Conservation (phyloP, 352 stramenopile species). For the Aphanomyces stellatus region DNA sequence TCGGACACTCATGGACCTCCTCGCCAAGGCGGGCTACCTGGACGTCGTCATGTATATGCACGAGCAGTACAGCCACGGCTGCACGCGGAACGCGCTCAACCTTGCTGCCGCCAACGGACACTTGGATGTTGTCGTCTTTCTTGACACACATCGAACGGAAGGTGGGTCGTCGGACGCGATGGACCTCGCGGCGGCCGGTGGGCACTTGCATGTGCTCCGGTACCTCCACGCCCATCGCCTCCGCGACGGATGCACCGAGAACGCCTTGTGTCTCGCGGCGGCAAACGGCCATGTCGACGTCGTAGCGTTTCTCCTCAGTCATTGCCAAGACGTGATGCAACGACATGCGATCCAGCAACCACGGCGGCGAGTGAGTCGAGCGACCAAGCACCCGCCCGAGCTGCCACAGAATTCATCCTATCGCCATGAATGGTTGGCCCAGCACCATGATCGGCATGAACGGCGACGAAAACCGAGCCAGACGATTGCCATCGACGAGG, state of each 20-base stretch:
- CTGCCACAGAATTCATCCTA: neutral
- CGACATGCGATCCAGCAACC: no score
- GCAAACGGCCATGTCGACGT: conserved; percentile 5
- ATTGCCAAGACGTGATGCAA: no score
- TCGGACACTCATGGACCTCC: neutral
- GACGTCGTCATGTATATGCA: conserved; percentile 1
- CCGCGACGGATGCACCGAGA: conserved; percentile 24
- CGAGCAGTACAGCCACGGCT: neutral
- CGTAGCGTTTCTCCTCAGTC: conserved; percentile 22
- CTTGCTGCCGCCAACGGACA: neutral
- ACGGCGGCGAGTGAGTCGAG: no score
- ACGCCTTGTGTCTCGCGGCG: conserved; percentile 21
- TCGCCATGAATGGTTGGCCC: neutral
- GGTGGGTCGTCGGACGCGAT: conserved; percentile 24
- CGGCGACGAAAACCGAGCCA: neutral
- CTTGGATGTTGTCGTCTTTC: neutral
- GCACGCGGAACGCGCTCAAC: neutral
- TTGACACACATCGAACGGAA: conserved; percentile 1
- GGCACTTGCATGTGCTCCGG: conserved; percentile 24
- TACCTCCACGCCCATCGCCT: conserved; percentile 24
- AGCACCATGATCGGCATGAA: neutral
- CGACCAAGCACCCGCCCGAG: neutral
- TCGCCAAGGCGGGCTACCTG: neutral
- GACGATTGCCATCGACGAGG: neutral
- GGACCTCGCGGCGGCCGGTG: conserved; percentile 24